Conservation (phyloP, 2,329 filamentous ascomycete species). For the Dothistroma pini region DNA sequence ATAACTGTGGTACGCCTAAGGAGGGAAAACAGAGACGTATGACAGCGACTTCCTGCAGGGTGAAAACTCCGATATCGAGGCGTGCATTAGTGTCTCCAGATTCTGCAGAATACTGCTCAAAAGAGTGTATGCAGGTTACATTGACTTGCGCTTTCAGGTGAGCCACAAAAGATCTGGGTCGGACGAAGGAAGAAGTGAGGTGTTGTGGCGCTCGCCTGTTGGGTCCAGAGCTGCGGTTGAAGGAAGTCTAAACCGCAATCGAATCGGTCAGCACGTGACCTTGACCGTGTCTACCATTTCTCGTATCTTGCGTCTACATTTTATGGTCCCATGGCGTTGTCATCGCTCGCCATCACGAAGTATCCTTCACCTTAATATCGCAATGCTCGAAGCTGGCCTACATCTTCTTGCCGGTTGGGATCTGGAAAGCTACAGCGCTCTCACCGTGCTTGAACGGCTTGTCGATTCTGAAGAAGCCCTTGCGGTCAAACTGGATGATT, state of each 20-base stretch:
- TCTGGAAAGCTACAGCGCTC: constrained; percentile 63
- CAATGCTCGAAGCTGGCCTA: constrained; percentile 6
- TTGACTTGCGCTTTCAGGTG: neutral
- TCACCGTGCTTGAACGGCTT: constrained; percentile 56
- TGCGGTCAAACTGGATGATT: constrained; percentile 91
- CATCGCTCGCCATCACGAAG: neutral
- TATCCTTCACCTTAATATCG: neutral
- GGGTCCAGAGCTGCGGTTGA: neutral
- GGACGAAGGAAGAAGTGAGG: neutral
- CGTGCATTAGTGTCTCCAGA: neutral
- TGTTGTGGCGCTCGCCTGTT: neutral
- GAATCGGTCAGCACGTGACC: neutral
- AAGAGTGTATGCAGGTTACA: neutral
- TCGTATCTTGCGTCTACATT: neutral
- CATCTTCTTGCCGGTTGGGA: constrained; percentile 61
- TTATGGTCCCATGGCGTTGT: neutral
- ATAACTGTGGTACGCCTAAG: neutral
- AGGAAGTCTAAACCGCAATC: neutral
- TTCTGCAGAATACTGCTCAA: neutral
- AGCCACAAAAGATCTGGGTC: neutral
- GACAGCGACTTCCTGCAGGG: neutral
- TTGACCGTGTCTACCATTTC: neutral
- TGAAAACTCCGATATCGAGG: neutral
- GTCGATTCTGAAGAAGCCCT: constrained; percentile 88
- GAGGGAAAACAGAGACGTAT: neutral